Base-by-base conservation (phyloP, 192 early-diverging fungal species). In the Podila epicladia region DNA sequence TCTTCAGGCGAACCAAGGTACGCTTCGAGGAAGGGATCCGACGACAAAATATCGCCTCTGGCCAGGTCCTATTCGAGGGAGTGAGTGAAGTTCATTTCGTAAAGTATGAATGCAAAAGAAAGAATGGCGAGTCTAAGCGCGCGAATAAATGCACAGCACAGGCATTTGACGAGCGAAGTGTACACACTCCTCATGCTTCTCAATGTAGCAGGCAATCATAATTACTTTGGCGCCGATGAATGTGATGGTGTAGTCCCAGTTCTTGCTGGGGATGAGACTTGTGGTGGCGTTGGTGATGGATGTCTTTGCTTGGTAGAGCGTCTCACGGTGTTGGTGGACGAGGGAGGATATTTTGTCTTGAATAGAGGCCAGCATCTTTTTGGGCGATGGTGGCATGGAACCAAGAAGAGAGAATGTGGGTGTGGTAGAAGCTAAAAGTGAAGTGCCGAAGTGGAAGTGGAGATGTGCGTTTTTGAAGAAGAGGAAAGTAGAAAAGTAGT, bases 211-310 rank as follows among this genome's bases (percentile, higher is more conserved):
- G n/a, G 2, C 20, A 55, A 5, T 60, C n/a, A 0, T 57, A 1
- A 26, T 49, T 58, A 80, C 77, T 67, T 68, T 64, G 35, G 67
- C 77, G 60, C 77, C 77, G 11, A 65, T 57, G 49, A 80, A 80
- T 35, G 55, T 65, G 66, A 80, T 65, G 41, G 28, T 60, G 26
- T 38, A 80, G 58, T 73, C 71, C 77, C 77, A 80, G 62, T 69
- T 80, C 57, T 65, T 80, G 71, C 67, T 77, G 3, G 69, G 26
- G 35, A 17, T 0, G 19, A 38, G 38, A 61, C 37, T 28, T n/a
- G 38, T 31, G 20, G 29, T 20, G 12, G 33, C n/a, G 17, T 65
- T 38, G 15, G 58, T 58, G 19, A 32, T 37, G 2, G 48, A 5
- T 13, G 24, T 38, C 5, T 55, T 49, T 20, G 35, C 65, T 5